Conservation (phyloP, 176 grass and related monocot genomes). For the Hyparrhenia diplandra region DNA sequence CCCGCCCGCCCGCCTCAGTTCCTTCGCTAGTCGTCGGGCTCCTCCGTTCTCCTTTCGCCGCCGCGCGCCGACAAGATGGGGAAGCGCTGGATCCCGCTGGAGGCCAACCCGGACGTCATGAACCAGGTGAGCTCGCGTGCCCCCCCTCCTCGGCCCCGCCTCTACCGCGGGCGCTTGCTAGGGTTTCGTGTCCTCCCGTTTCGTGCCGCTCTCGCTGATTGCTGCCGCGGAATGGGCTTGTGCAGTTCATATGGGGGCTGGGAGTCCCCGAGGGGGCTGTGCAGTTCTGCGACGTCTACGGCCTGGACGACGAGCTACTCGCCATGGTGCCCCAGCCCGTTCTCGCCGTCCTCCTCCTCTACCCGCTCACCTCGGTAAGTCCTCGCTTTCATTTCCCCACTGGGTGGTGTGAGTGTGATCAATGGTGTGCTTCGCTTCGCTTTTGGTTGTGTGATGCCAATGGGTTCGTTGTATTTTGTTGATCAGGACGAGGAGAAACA, state of each 20-base stretch:
- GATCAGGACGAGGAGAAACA: slow-evolving; percentile 35
- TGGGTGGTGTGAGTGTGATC: neutral
- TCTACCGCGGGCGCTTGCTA: neutral
- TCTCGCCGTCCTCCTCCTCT: slow-evolving; percentile 92
- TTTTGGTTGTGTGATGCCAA: neutral
- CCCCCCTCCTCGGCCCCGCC: neutral
- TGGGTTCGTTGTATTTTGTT: neutral
- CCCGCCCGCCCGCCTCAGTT: neutral
- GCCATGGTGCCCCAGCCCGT: slow-evolving; percentile 90
- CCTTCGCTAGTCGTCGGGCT: neutral
- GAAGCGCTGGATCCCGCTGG: slow-evolving; percentile 94
- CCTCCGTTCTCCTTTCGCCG: neutral
- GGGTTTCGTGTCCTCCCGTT: slow-evolving; percentile 9
- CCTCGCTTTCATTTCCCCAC: neutral
- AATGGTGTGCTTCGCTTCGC: neutral
- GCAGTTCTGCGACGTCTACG: slow-evolving; percentile 95
- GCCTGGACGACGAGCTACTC: slow-evolving; percentile 85
- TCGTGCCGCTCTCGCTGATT: neutral
- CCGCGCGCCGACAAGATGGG: slow-evolving; percentile 37
- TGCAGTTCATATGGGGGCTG: slow-evolving; percentile 88
- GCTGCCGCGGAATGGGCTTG: neutral
- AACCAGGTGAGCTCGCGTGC: slow-evolving; percentile 60
- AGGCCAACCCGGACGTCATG: slow-evolving; percentile 98
- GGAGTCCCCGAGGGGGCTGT: slow-evolving; percentile 58
- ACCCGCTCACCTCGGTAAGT: slow-evolving; percentile 63